Base-by-base conservation (phyloP, 768 basidiomycete genomes). In the Asterophora lycoperdoides region DNA sequence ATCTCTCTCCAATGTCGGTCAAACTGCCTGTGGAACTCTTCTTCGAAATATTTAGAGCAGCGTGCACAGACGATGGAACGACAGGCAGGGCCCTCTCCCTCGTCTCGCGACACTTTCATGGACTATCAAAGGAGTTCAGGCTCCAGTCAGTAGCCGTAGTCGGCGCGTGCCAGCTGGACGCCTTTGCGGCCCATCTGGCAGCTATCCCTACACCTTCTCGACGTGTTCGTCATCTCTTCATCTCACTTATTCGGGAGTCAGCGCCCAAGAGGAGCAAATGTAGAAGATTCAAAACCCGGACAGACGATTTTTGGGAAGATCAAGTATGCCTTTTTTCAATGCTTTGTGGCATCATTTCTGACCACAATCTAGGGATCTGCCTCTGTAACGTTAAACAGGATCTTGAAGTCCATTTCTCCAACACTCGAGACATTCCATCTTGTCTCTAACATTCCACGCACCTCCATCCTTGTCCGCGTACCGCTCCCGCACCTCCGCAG, bases 41-140 rank as follows among this genome's bases (percentile, higher is more conserved):
- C 34, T 47, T 48, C 10, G 38, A 57, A 13, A 66, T 70, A 6
- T 70, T 72, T 52, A 46, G 44, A 17, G 54, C 60, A 10, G 68
- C 71, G 3, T 73, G 71, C 58, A 59, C 60, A 18, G 70, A 71
- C 50, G 57, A 61, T 29, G 69, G 70, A 30, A 43, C 43, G 5
- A 70, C 69, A 4, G 70, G 68, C 8, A 65, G 68, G 11, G 59
- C 69, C 8, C 62, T 71, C 9, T 64, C 70, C 20, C 62, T 66
- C 26, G 68, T 69, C 30, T 72, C 70, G 18, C 54, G 54, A 32
- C 59, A 52, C 52, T 58, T 69, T 49, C 52, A 56, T 44, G 50
- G 60, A 11, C 40, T 56, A 4, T 68, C 69, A 2, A 44, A 49
- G 19, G 56, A 46, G 13, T 54, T 54, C 49, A 62, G 59, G 42